These are phyloP conservation scores for Camellia japonica DNA, from an alignment of 148 eudicot genomes.

Conservation along the genomic window DNA sequence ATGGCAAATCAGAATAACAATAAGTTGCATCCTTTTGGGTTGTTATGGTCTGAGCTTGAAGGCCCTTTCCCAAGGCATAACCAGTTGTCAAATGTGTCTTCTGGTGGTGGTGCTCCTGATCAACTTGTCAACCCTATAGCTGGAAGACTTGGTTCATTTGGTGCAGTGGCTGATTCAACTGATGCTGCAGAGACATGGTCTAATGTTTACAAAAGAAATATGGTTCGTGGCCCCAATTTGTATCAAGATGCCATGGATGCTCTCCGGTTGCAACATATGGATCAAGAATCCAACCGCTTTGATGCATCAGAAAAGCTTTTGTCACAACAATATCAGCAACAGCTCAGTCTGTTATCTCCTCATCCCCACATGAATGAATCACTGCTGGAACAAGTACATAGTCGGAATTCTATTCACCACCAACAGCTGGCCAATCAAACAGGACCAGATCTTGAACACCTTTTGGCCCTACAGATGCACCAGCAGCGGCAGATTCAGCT, in stretches of 20 bases:
- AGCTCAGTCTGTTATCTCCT: constrained; percentile 45
- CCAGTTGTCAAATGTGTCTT: constrained; percentile 38
- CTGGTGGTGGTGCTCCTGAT: constrained; percentile 40
- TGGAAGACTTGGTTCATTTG: constrained; percentile 43
- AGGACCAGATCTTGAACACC: constrained; percentile 68
- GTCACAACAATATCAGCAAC: constrained; percentile 52
- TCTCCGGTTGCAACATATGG: constrained; percentile 43
- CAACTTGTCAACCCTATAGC: constrained; percentile 36
- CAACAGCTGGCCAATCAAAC: constrained; percentile 59
- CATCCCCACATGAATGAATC: constrained; percentile 55
- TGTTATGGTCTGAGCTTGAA: constrained; percentile 93
- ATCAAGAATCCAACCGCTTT: constrained; percentile 56
- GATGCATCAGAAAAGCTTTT: constrained; percentile 61
- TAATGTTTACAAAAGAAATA: constrained; percentile 40
- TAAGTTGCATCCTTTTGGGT: constrained; percentile 89
- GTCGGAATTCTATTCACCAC: constrained; percentile 48
- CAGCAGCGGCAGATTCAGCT: constrained; percentile 16
- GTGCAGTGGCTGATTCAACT: constrained; percentile 41
- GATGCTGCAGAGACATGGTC: constrained; percentile 53
- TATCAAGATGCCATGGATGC: constrained; percentile 56
- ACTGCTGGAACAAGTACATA: constrained; percentile 44
- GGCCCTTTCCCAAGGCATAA: constrained; percentile 44
- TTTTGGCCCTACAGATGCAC: constrained; percentile 71
- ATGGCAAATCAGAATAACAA: constrained; percentile 39
- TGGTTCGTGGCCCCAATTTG: constrained; percentile 44